A percentile compares a stretch with the other conserved stretches of the same genome.
phyloP scores from a whole-genome alignment of 169 alveolate genomes.

The Haemoproteus tartakovskyi region DNA sequence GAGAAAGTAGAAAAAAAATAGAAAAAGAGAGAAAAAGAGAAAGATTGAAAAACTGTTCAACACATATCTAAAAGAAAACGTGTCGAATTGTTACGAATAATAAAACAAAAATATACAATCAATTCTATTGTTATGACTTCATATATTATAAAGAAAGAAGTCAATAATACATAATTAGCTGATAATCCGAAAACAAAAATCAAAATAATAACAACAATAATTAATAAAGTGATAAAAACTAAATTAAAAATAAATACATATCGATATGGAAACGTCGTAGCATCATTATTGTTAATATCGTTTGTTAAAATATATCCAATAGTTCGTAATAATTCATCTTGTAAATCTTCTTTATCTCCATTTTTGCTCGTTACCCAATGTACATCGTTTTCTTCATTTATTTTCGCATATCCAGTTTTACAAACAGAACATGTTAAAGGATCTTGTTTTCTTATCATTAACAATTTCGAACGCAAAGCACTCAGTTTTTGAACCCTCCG shows the following conservation, averaged over 20 bases:
- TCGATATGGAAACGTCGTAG: constrained; percentile 18
- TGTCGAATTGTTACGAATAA: constrained; percentile 12
- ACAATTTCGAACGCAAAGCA: constrained; percentile 46
- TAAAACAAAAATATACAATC: constrained; percentile 27
- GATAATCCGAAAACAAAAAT: constrained; percentile 29
- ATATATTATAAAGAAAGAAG: constrained; percentile 21
- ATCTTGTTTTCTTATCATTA: constrained; percentile 32
- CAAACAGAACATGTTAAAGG: constrained; percentile 61
- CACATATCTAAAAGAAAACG: no score
- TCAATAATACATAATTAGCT: constrained; percentile 14
- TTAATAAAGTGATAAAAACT: constrained; percentile 14
- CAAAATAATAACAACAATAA: constrained; percentile 7
- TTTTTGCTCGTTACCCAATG: constrained; percentile 19
- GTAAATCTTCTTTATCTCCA: constrained; percentile 40
- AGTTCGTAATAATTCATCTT: constrained; percentile 50
- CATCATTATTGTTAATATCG: constrained; percentile 11
- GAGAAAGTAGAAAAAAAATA: no score
- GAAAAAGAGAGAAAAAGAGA: no score
- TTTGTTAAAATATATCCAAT: constrained; percentile 34
- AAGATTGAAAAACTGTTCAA: no score
- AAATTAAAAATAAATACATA: constrained; percentile 39
- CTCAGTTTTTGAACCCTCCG: constrained; percentile 38
- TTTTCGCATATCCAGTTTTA: constrained; percentile 60
- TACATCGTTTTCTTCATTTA: constrained; percentile 50
- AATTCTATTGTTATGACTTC: constrained; percentile 45